These are phyloP conservation scores for Fusarium brevicatenulatum DNA, from an alignment of 2,329 filamentous ascomycete genomes.

Conservation along the genomic window DNA sequence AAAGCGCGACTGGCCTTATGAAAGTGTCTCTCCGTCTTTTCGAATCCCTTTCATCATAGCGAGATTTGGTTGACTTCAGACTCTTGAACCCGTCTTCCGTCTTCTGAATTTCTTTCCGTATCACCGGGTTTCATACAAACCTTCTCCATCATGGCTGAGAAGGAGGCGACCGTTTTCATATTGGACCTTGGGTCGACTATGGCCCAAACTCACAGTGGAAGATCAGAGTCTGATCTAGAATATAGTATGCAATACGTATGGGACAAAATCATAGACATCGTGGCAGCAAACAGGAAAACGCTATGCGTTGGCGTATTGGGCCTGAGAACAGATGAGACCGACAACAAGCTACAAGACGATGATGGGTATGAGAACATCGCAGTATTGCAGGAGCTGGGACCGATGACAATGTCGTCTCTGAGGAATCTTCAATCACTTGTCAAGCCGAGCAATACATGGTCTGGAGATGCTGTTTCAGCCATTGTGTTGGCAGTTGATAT, in stretches of 20 bases:
- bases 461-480: constrained; percentile 88
- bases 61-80: not conserved
- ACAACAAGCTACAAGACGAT: constrained; percentile 73
- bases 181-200: constrained; percentile 90
- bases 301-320: constrained; percentile 83
- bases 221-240: constrained; percentile 83
- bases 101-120: not conserved
- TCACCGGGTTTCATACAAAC: not conserved
- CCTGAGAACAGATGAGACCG: constrained; percentile 80
- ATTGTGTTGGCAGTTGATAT: constrained; percentile 87
- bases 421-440: constrained; percentile 71
- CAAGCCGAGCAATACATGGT: constrained; percentile 71
- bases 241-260: constrained; percentile 93
- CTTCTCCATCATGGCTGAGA: constrained; percentile 77
- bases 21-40: not conserved
- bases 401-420: constrained; percentile 74
- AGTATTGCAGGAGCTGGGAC: constrained; percentile 75
- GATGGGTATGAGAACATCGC: constrained; percentile 84
- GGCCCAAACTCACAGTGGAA: constrained; percentile 75
- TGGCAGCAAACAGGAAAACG: constrained; percentile 73
- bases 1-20: constrained; percentile 1
- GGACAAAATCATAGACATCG: constrained; percentile 83
- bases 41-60: not conserved
- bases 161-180: constrained; percentile 93
- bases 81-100: not conserved